Conservation (phyloP, 1,284 basidiomycete species). For the Malassezia yamatoensis region DNA sequence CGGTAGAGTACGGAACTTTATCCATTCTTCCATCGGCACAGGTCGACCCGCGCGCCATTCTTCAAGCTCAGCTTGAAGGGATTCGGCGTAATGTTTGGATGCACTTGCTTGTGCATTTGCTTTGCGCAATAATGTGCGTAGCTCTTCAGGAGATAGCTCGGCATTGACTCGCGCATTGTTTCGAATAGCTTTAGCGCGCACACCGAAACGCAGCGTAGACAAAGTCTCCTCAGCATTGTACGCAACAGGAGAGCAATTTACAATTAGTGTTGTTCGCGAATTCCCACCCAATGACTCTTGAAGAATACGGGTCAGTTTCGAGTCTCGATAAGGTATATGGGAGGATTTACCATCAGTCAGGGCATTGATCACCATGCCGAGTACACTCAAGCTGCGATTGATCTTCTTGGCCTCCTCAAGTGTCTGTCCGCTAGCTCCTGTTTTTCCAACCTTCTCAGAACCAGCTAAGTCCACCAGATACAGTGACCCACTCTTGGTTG, state of each 20-base stretch:
- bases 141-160: conserved; percentile 88
- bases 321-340: conserved; percentile 97
- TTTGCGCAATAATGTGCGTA: conserved; percentile 83
- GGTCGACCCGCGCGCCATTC: conserved; percentile 80
- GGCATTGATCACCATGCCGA: conserved; percentile 99
- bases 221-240: conserved; percentile 96
- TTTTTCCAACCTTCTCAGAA: conserved; percentile 98
- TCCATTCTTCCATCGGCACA: conserved; percentile 55
- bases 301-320: conserved; percentile 94
- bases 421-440: conserved; percentile 95
- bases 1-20: not conserved
- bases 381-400: conserved; percentile 92
- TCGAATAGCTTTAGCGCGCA: conserved; percentile 96
- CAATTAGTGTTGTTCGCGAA: conserved; percentile 94
- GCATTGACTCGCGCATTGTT: conserved; percentile 98
- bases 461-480: conserved; percentile 98
- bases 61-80: conserved; percentile 81
- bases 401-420: conserved; percentile 99
- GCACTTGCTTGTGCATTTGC: conserved; percentile 49
- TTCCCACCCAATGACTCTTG: conserved; percentile 99
- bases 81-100: conserved; percentile 57
- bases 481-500: conserved; percentile 88
- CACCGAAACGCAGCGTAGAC: conserved; percentile 90
- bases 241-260: conserved; percentile 93
- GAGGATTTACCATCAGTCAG: conserved; percentile 85